Evolutionary conservation across 2,329 filamentous ascomycete species (phyloP).

Genomic region (Delphinella strobiligena): DNA sequence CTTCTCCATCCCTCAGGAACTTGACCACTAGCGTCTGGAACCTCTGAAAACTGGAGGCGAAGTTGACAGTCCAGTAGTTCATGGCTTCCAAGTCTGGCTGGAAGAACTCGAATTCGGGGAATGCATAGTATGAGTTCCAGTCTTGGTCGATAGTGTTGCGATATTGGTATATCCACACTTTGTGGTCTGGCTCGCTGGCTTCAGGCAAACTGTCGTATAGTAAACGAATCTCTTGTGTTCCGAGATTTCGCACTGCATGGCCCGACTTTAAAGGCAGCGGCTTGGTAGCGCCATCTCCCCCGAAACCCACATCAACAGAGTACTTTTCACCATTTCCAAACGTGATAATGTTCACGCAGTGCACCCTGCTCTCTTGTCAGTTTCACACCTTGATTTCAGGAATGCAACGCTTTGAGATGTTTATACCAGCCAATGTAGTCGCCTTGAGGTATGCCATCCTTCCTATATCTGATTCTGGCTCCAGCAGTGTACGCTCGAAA

Average conservation of each 20-base stretch:
- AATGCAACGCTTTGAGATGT: no score
- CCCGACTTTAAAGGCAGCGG: conserved; percentile 39
- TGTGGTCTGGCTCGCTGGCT: background rate
- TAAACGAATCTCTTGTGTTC: background rate
- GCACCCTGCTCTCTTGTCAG: conserved; percentile 18
- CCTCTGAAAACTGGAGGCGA: conserved; percentile 22
- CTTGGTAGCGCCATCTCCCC: conserved; percentile 46
- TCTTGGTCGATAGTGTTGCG: conserved; percentile 22
- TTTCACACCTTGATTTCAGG: background rate
- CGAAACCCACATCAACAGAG: conserved; percentile 52
- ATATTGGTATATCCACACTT: conserved; percentile 39
- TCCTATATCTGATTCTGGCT: conserved; percentile 21
- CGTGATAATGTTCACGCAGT: conserved; percentile 33
- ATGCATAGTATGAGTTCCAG: conserved; percentile 33
- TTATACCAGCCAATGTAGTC: conserved; percentile 14
- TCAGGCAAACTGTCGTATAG: background rate
- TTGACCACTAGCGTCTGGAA: conserved; percentile 25
- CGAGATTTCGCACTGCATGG: background rate
- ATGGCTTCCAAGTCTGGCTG: conserved; percentile 45
- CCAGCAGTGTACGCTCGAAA: conserved; percentile 31
- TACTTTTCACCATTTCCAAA: conserved; percentile 38
- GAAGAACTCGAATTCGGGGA: conserved; percentile 41
- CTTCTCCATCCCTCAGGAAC: conserved; percentile 22
- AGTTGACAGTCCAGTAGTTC: conserved; percentile 42
- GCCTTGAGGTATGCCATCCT: conserved; percentile 14